Percentiles rank a stretch among this genome's conserved stretches.
These are phyloP conservation scores for Leccinum obscurum DNA, from an alignment of 768 basidiomycete genomes.

Conservation along the genomic window DNA sequence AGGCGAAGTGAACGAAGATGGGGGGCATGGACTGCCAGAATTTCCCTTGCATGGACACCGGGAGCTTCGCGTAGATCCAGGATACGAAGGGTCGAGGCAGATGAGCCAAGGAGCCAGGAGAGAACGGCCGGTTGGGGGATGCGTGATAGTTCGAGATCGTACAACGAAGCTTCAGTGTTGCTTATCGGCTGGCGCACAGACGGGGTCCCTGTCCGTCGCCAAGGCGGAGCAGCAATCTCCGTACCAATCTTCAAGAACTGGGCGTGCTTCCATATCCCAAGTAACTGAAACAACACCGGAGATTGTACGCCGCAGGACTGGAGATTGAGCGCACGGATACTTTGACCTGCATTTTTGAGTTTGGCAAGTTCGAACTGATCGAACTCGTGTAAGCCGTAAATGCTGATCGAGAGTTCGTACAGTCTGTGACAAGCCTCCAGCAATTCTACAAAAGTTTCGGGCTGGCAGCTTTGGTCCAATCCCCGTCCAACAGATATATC, in stretches of 20 bases:
- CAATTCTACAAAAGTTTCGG: slow-evolving; percentile 13
- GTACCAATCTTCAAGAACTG: slow-evolving; percentile 39
- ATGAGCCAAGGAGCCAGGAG: slow-evolving; percentile 40
- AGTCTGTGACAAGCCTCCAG: slow-evolving; percentile 32
- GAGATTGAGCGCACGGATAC: slow-evolving; percentile 36
- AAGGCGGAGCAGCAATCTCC: slow-evolving; percentile 39
- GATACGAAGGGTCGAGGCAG: slow-evolving; percentile 37
- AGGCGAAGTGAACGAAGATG: slow-evolving; percentile 46
- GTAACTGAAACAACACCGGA: slow-evolving; percentile 43
- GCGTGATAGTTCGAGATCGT: slow-evolving; percentile 43
- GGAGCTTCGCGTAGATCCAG: slow-evolving; percentile 42
- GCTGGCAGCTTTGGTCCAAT: slow-evolving; percentile 5
- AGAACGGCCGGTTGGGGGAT: slow-evolving; percentile 34
- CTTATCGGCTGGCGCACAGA: slow-evolving; percentile 6
- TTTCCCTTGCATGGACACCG: slow-evolving; percentile 20
- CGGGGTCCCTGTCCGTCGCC: slow-evolving; percentile 19
- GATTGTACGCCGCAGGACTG: slow-evolving; percentile 41
- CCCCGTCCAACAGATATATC: slow-evolving; percentile 19
- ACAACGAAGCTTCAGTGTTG: slow-evolving; percentile 27
- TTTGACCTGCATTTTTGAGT: slow-evolving; percentile 23
- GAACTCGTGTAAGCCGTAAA: slow-evolving; percentile 30
- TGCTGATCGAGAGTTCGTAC: slow-evolving; percentile 35
- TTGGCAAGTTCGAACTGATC: slow-evolving; percentile 25
- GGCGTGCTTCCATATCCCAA: slow-evolving; percentile 39
- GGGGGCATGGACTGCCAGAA: slow-evolving; percentile 33